These are phyloP conservation scores for Cordyceps farinosa DNA, from an alignment of 2,329 filamentous ascomycete genomes.

Conservation along the genomic window DNA sequence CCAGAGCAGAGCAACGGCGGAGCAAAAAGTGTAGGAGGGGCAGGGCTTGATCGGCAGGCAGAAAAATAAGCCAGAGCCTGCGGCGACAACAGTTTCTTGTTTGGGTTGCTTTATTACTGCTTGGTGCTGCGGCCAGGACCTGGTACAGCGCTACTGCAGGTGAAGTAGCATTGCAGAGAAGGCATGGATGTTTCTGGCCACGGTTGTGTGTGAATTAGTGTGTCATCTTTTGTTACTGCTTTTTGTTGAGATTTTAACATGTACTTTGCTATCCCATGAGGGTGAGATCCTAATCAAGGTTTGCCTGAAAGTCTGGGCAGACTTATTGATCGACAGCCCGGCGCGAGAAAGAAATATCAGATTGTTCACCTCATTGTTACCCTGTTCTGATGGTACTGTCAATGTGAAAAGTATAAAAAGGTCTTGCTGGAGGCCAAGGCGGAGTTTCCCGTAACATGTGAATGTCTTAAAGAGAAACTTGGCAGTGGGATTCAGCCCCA, in stretches of 20 bases:
- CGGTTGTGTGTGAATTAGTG: background rate
- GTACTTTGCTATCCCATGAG: background rate
- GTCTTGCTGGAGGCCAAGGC: background rate
- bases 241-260: background rate
- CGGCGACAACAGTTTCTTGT: background rate
- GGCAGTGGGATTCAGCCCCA: background rate
- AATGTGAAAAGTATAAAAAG: background rate
- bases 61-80: background rate
- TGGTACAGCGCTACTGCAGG: background rate
- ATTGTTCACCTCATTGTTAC: background rate
- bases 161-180: background rate
- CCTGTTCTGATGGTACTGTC: background rate
- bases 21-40: conserved; percentile 12
- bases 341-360: background rate
- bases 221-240: background rate
- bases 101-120: background rate
- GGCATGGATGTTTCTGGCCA: background rate
- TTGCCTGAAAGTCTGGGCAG: background rate
- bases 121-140: background rate
- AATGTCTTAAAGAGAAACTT: background rate
- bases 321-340: background rate
- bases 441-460: background rate
- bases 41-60: background rate
- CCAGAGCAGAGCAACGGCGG: conserved; percentile 19
- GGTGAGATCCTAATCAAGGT: background rate